These are phyloP conservation scores for Acanthamoeba triangularis DNA, from an alignment of 208 protist genomes.

Conservation along the genomic window DNA sequence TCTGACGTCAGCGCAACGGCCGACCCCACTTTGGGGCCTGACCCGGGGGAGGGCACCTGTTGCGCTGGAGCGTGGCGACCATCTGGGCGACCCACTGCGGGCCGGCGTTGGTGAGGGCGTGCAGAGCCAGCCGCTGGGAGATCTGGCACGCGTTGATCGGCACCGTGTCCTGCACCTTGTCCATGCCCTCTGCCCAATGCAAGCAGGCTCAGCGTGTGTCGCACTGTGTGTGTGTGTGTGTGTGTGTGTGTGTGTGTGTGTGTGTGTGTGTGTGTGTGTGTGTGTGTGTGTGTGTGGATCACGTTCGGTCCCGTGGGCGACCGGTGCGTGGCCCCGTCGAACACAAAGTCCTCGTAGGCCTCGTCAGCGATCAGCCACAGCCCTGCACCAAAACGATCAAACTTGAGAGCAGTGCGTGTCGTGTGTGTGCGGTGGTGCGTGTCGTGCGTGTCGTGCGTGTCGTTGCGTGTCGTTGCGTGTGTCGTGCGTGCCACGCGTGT, in stretches of 20 bases:
- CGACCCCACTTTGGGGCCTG: background rate
- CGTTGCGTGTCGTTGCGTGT: background rate
- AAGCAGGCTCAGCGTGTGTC: background rate
- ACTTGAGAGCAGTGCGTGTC: background rate
- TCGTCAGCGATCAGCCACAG: constrained; percentile 69
- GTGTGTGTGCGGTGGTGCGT: no score
- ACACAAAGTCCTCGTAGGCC: constrained; percentile 78
- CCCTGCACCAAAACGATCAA: background rate
- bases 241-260: background rate
- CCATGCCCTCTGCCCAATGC: background rate
- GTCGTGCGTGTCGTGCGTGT: background rate
- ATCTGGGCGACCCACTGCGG: background rate
- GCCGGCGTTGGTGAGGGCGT: background rate
- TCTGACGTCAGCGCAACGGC: background rate
- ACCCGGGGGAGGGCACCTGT: background rate
- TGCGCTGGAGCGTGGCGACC: constrained; percentile 42
- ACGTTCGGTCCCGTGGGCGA: constrained; percentile 66
- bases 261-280: no score
- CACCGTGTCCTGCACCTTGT: constrained; percentile 50
- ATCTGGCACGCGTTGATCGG: constrained; percentile 46
- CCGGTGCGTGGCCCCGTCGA: constrained; percentile 50
- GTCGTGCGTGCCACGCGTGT: no score
- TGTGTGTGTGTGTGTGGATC: background rate
- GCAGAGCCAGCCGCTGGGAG: constrained; percentile 12
- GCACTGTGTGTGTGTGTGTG: no score